phyloP scores from a whole-genome alignment of 2,329 filamentous ascomycete genomes.

The Trichoderma sp. region DNA sequence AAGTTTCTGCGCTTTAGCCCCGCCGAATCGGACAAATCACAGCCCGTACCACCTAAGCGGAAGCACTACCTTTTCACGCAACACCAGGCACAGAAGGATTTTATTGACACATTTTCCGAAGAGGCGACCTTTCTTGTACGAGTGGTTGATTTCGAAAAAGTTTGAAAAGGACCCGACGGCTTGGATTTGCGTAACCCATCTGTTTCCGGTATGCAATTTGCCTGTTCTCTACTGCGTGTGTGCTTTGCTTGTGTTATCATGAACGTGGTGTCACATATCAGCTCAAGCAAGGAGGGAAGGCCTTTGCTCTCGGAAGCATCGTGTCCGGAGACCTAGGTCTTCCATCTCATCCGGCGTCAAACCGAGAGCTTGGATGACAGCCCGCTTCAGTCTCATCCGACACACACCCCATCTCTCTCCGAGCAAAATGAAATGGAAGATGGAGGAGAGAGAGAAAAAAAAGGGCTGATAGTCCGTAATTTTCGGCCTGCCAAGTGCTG shows the following conservation, averaged over 20 bases:
- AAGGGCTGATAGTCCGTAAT: neutral
- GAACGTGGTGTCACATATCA: neutral
- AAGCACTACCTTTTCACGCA: neutral
- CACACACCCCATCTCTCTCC: neutral
- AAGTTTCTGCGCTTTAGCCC: neutral
- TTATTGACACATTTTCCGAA: conserved; percentile 5
- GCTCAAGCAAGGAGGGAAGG: neutral
- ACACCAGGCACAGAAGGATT: neutral
- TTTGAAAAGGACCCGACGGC: neutral
- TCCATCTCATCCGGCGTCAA: neutral
- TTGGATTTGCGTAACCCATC: neutral
- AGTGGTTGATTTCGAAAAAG: neutral
- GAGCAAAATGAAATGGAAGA: neutral
- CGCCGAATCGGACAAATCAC: neutral
- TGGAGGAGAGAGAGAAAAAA: neutral
- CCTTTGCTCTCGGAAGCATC: neutral
- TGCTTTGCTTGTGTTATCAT: neutral
- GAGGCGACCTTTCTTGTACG: neutral
- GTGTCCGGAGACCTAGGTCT: neutral
- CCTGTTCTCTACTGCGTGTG: too few relatives aligned
- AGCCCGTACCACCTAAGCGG: neutral
- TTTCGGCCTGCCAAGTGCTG: neutral
- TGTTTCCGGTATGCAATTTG: neutral
- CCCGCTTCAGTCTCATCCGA: neutral
- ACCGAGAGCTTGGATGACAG: neutral